Conservation (phyloP, 169 alveolate species). For the Eimeria mitis region DNA sequence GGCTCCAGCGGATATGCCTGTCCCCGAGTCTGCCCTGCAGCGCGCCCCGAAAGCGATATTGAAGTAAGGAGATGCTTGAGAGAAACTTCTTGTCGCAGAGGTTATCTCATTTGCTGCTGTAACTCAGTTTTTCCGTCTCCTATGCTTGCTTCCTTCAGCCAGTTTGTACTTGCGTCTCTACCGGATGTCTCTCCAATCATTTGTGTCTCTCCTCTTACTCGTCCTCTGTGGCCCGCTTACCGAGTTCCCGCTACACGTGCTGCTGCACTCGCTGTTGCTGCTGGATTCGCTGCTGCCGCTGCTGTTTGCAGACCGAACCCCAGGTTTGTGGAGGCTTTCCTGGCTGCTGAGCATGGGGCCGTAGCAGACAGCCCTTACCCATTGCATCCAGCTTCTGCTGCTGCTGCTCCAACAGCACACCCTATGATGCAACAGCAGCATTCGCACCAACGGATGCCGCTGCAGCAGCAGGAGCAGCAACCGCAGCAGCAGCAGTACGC, state of each 20-base stretch:
- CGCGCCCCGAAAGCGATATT: constrained; percentile 63
- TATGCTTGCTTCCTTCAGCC: not conserved
- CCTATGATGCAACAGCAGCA: constrained; percentile 57
- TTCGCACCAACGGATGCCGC: constrained; percentile 32
- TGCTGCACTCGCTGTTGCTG: not conserved
- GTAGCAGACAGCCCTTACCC: constrained; percentile 39
- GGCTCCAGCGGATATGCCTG: constrained; percentile 64
- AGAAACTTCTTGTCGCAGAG: too few relatives aligned
- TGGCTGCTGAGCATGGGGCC: constrained; percentile 46
- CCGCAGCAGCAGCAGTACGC: constrained; percentile 13
- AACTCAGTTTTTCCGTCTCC: not conserved
- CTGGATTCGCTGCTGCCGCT: constrained; percentile 40
- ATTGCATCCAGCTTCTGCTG: constrained; percentile 55
- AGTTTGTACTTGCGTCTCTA: not conserved
- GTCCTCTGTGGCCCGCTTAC: not conserved
- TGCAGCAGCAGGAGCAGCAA: constrained; percentile 28
- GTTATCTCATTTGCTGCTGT: not conserved
- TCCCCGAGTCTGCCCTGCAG: constrained; percentile 57
- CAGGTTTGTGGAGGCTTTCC: constrained; percentile 63
- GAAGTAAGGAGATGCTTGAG: constrained; percentile 8
- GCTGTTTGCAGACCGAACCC: constrained; percentile 63
- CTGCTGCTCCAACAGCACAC: constrained; percentile 24
- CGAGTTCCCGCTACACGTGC: not conserved
- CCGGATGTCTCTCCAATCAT: not conserved
- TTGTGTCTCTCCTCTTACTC: not conserved